Conservation (phyloP, 495 filamentous ascomycete species). For the Darksidea phi region DNA sequence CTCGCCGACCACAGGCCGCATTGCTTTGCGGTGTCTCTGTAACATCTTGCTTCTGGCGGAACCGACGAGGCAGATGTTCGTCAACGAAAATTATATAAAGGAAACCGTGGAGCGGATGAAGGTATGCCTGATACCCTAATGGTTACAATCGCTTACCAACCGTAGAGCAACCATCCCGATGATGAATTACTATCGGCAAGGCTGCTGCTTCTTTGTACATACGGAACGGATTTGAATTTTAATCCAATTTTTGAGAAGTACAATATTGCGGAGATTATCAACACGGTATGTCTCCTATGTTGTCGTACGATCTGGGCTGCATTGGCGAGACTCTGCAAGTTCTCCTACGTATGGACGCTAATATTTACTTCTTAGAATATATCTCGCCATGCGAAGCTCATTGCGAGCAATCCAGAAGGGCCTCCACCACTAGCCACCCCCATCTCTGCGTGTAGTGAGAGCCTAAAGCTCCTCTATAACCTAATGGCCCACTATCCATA, state of each 20-base stretch:
- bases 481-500: constrained; percentile 4
- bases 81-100: background rate
- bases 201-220: constrained; percentile 4
- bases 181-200: constrained; percentile 5
- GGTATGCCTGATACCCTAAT: background rate
- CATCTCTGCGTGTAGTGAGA: constrained; percentile 3
- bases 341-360: background rate
- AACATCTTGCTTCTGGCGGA: constrained; percentile 4
- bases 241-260: background rate
- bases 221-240: background rate
- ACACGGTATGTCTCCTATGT: background rate
- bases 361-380: background rate
- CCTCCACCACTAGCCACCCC: background rate
- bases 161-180: constrained; percentile 1
- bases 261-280: constrained; percentile 3
- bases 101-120: constrained; percentile 2
- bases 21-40: constrained; percentile 4
- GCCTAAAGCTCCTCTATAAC: constrained; percentile 5
- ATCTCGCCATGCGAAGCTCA: constrained; percentile 5
- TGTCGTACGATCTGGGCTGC: background rate
- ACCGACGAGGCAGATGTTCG: background rate
- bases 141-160: background rate
- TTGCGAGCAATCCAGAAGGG: constrained; percentile 5
- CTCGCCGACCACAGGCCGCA: constrained; percentile 1
- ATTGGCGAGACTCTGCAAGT: background rate